Conservation (phyloP, 106 monocot genomes). For the Phalaenopsis equestris region DNA sequence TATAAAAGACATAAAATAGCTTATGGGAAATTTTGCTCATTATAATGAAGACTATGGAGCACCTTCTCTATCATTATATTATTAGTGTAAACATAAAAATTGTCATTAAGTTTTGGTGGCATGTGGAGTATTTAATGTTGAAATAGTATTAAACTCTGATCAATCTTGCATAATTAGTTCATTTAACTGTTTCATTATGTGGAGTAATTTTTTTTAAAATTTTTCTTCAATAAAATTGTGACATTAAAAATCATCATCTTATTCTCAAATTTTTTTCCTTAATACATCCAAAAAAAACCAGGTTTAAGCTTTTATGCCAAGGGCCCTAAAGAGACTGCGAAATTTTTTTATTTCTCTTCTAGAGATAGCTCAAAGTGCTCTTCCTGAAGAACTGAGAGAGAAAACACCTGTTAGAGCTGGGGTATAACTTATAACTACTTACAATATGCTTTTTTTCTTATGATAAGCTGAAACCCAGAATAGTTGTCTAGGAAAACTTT, state of each 20-base stretch:
- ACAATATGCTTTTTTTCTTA: neutral
- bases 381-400: constrained; percentile 46
- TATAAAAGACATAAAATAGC: too few relatives aligned
- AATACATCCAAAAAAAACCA: constrained; percentile 56
- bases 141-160: neutral
- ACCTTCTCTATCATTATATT: too few relatives aligned
- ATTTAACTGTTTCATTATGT: neutral
- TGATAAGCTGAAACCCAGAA: neutral
- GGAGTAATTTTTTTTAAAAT: neutral
- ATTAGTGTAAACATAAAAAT: too few relatives aligned
- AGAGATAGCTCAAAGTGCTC: constrained; percentile 53
- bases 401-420: constrained; percentile 91
- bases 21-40: too few relatives aligned
- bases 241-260: neutral
- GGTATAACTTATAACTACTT: constrained; percentile 30
- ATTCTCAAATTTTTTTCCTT: neutral
- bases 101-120: too few relatives aligned
- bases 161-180: neutral
- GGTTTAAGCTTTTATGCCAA: constrained; percentile 72
- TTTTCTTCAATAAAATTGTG: neutral
- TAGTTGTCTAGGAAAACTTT: neutral
- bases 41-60: too few relatives aligned
- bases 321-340: constrained; percentile 70
- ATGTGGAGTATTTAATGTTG: too few relatives aligned
- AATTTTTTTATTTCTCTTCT: constrained; percentile 60